phyloP scores from a whole-genome alignment of 306 rosid genomes.

The Trichosanthes cucumerina region DNA sequence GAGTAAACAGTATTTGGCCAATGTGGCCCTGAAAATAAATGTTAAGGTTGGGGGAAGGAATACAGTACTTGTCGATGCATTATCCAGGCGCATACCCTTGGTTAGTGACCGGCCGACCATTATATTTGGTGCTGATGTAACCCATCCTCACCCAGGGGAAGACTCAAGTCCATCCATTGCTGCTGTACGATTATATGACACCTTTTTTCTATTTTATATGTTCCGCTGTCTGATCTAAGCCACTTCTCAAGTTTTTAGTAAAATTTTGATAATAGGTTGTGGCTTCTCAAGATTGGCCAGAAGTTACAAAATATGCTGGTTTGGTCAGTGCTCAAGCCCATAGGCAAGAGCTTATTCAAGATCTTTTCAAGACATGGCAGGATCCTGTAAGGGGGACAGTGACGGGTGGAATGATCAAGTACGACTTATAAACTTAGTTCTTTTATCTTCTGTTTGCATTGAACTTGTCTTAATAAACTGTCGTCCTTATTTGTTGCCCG shows the following conservation, averaged over 20 bases:
- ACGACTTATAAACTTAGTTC: background rate
- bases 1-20: slow-evolving; percentile 90
- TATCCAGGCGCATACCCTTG: slow-evolving; percentile 76
- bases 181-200: slow-evolving; percentile 43
- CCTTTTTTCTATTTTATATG: background rate
- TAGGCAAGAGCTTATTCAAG: slow-evolving; percentile 92
- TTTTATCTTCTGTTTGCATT: background rate
- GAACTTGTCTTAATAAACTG: background rate
- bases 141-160: slow-evolving; percentile 99
- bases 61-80: slow-evolving; percentile 90
- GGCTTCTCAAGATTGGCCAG: slow-evolving; percentile 99
- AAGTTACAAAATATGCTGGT: slow-evolving; percentile 91
- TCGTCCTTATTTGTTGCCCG: background rate
- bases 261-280: slow-evolving; percentile 50
- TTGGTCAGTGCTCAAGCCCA: slow-evolving; percentile 97
- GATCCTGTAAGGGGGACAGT: slow-evolving; percentile 80
- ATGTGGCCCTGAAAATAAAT: slow-evolving; percentile 81
- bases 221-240: background rate
- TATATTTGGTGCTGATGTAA: slow-evolving; percentile 97
- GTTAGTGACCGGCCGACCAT: slow-evolving; percentile 93
- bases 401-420: slow-evolving; percentile 97
- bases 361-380: slow-evolving; percentile 83
- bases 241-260: background rate
- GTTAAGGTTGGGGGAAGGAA: slow-evolving; percentile 98
- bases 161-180: slow-evolving; percentile 96